Conservation (phyloP, 108 stramenopile genomes). For the Discostella stelligeroides region DNA sequence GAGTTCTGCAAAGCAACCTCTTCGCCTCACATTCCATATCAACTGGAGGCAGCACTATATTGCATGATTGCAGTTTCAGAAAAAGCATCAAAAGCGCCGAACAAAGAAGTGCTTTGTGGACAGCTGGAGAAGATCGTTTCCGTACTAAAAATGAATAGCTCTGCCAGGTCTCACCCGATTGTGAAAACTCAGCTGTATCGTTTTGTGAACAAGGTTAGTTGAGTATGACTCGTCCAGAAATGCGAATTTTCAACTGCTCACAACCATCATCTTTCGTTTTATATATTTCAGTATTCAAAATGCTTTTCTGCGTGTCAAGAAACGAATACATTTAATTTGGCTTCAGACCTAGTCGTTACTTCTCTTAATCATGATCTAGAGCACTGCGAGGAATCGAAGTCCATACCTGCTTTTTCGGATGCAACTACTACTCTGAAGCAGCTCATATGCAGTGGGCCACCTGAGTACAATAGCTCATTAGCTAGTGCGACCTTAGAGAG, state of each 20-base stretch:
- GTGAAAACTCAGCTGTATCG: conserved; percentile 51
- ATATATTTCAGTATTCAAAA: conserved; percentile 37
- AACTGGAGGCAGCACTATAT: conserved; percentile 78
- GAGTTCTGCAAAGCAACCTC: conserved; percentile 61
- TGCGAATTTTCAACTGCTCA: no score
- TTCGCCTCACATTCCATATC: conserved; percentile 58
- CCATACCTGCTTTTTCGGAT: conserved; percentile 51
- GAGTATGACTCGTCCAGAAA: no score
- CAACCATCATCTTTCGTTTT: not conserved
- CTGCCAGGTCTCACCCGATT: conserved; percentile 53
- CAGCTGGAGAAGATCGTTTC: conserved; percentile 51
- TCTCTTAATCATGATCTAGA: conserved; percentile 49
- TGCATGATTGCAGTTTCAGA: conserved; percentile 61
- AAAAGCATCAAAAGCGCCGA: conserved; percentile 35
- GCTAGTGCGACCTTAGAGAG: conserved; percentile 61
- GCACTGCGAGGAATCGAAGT: conserved; percentile 15
- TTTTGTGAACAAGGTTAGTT: conserved; percentile 59
- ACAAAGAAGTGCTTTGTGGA: conserved; percentile 11
- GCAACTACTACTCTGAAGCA: conserved; percentile 53
- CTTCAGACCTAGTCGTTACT: conserved; percentile 58
- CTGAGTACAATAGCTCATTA: conserved; percentile 47
- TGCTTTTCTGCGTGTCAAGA: conserved; percentile 40
- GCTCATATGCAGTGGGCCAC: conserved; percentile 46
- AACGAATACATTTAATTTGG: conserved; percentile 39
- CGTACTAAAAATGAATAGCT: conserved; percentile 52